Evolutionary conservation across 176 grass and related monocot genomes (phyloP), one percentile per base, ranked within the genome.

Genomic region (Aegilops longissima): DNA sequence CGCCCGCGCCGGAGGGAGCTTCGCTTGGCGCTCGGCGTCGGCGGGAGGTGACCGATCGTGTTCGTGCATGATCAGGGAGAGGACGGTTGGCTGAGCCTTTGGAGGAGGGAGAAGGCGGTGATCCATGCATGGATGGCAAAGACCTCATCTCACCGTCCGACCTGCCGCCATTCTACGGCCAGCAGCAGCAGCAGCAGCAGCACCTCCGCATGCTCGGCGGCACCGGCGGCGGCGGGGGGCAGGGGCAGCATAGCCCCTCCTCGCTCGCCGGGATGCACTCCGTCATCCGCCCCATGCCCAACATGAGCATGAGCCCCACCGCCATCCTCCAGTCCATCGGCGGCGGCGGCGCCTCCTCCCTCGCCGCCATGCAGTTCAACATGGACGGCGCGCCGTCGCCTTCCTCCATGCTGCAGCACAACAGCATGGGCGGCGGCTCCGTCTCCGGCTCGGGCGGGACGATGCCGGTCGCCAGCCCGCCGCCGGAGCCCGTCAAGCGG

Each of bases 71-170:
- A 69, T 17, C 64, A 14, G 64, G 16, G 27, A 5, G 2, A 49
- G 12, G 45, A 12, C 45, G 1, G 12, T 8, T 9, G 44, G 44
- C 44, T 45, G 44, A 3, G 44, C 44, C 3, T 12, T 52, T 52
- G 49, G 49, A 52, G 49, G 49, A 52, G 49, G 30, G 2, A 17
- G 25, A 2, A 3, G 12, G 25, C 4, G 13, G 82, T 18, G 23
- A 77, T 88, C 90, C 91, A 97, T 97, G 92, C 87, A 97, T 97
- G 94, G 94, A 97, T 84, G 92, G 92, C 66, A 97, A 93, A 63
- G 94, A 92, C 62, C 84, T 87, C 67, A 80, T 92, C 78, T 77
- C 94, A 91, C 77, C 61, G 77, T 89, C 94, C 65, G 92, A 87
- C 64, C 90, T 94, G 20, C 89, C 90, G 58, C 82, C 94, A 38